Base-by-base conservation (phyloP, 2,329 filamentous ascomycete genomes). In the Diaporthe humulicola region DNA sequence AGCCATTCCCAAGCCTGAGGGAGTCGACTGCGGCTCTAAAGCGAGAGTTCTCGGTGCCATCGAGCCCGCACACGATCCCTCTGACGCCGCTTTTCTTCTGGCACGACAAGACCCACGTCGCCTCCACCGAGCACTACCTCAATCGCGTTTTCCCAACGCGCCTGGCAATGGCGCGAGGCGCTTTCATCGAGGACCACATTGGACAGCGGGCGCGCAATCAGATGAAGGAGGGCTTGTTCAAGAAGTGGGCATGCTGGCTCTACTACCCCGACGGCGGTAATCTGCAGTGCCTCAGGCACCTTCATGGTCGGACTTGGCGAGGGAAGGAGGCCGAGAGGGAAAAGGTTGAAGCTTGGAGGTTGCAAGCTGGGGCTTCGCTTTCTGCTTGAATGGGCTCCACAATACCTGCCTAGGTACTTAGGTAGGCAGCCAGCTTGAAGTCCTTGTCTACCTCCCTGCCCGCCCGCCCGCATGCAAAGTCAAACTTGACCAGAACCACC, bases 31-130 rank as follows among this genome's bases (percentile, higher is more conserved):
- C 81, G 0, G 77, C 80, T 25, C 82, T 88, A 28, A 88, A 86
- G 73, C 80, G 83, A 1, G 81, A 84, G 22, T 89, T 88, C 73
- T 64, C 75, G 2, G 50, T 75, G 50, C 2, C 60, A 45, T 58
- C 73, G 61, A 8, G 60, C 28, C 28, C 67, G 14, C 36, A 70
- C 22, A 76, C 78, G 19, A 79, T 90, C 0, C 86, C 87, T 0
- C 79, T 90, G 54, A 90, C 89, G 1, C 89, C 89, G 0, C 83
- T 90, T 71, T 90, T 90, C 81, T 89, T 90, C 78, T 90, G 89
- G 89, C 88, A 90, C 73, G 89, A 90, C 75, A 90, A 90, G 77
- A 88, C 89, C 0, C 89, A 90, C 73, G 75, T 90, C 3, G 88
- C 86, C 1, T 85, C 84, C 4, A 86, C 83, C 0, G 77, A 81